Evolutionary conservation across 2,329 filamentous ascomycete genomes (phyloP).

Genomic region (Scolecobasidium constrictum): DNA sequence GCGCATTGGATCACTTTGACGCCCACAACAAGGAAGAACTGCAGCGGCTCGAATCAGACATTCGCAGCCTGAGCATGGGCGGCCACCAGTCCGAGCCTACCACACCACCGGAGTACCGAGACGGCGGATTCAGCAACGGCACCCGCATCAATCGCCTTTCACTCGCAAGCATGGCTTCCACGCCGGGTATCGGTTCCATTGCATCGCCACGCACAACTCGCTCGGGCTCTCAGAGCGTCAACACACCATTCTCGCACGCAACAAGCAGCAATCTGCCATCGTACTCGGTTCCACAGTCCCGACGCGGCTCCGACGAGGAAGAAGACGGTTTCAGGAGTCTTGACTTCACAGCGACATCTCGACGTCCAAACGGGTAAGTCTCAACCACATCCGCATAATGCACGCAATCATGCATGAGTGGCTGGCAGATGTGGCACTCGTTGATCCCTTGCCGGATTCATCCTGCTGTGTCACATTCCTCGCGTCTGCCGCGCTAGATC

Average conservation of each 20-base stretch:
- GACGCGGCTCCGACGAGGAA: constrained; percentile 79
- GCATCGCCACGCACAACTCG: constrained; percentile 58
- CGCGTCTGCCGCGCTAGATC: constrained; percentile 12
- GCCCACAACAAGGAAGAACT: constrained; percentile 76
- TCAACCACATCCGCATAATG: neutral
- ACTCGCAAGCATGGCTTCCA: constrained; percentile 74
- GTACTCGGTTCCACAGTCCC: constrained; percentile 74
- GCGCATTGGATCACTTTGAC: constrained; percentile 63
- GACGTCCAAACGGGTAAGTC: constrained; percentile 21
- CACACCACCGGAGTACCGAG: constrained; percentile 86
- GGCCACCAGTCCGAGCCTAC: constrained; percentile 90
- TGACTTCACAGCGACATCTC: constrained; percentile 21
- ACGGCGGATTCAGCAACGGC: constrained; percentile 61
- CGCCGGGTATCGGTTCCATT: constrained; percentile 49
- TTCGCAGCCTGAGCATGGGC: constrained; percentile 28
- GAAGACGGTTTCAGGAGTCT: constrained; percentile 63
- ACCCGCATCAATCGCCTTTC: constrained; percentile 83
- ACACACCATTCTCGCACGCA: constrained; percentile 54
- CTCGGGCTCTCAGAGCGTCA: constrained; percentile 70
- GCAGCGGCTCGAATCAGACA: constrained; percentile 65
- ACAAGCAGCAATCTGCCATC: constrained; percentile 44
- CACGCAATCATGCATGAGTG: no score
- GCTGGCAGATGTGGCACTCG: no score
- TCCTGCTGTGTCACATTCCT: constrained; percentile 17
- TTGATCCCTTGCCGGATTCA: no score